Base-by-base conservation (phyloP, 2,329 filamentous ascomycete species). In the Botrytis fragariae region DNA sequence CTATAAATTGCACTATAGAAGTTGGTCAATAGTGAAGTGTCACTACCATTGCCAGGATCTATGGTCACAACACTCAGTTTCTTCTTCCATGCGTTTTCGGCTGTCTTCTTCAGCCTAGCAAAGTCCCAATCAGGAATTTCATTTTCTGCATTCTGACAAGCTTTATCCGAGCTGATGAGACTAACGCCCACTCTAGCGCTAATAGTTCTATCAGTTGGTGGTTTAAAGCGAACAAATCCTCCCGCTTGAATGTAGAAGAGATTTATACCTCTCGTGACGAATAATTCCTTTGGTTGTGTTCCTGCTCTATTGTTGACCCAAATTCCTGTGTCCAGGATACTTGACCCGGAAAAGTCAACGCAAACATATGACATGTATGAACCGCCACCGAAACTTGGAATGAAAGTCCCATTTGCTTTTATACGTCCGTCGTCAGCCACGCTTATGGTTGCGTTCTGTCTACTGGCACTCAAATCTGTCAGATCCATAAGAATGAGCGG, bases 1-100 rank as follows among this genome's bases (percentile, higher is more conserved):
- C 91, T 84, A 79, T 93, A 93, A 29, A 91, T 86, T 6, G 90
- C 91, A 64, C 89, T 92, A 84, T 91, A 93, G 76, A 93, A 92
- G 48, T 87, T 87, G 22, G 80, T 87, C 72, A 90, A 82, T 1
- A 91, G 79, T 0, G 86, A 85, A 29, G 6, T 25, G 3, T 83
- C 78, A 69, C 87, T 84, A 0, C 89, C 87, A 8, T 88, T 87
- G 1, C 78, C 84, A 29, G 74, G 29, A 14, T 89, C 84, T 5
- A 92, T 82, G 0, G 82, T 83, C 63, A 93, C 86, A 0, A 87
- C 85, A 42, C 84, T 84, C 54, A 93, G 80, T 79, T 93, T 93
- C 22, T 86, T 79, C 64, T 83, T 83, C 91, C 91, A 93, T 0
- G 84, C 85, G 9, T 82, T 79, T n/a, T 87, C 84, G 0, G 91